phyloP scores from a whole-genome alignment of 106 monocot genomes.

The Dendrobium huoshanense region DNA sequence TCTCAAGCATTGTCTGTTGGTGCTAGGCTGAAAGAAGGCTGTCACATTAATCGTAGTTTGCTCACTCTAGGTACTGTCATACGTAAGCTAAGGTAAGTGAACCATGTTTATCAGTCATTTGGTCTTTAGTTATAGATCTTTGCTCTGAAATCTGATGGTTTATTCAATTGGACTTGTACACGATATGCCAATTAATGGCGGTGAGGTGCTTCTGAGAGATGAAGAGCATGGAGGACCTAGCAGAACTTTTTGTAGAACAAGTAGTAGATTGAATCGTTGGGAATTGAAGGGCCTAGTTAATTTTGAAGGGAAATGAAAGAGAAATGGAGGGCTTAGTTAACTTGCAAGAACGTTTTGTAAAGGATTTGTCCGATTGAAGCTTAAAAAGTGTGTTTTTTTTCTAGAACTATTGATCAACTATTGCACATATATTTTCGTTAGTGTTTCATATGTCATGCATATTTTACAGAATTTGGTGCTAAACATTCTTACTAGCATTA shows the following conservation, averaged over 20 bases:
- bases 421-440: neutral
- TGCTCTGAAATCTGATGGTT: too few species aligned
- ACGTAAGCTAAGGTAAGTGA: constrained; percentile 81
- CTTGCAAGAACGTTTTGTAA: neutral
- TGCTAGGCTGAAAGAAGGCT: constrained; percentile 87
- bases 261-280: too few species aligned
- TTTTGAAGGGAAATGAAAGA: too few species aligned
- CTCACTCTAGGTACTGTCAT: constrained; percentile 95
- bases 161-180: too few species aligned
- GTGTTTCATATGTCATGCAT: neutral
- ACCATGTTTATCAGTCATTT: neutral
- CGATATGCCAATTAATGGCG: too few species aligned
- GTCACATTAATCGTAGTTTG: constrained; percentile 94
- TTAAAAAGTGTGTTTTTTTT: neutral
- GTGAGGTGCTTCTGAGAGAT: too few species aligned
- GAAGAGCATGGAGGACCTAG: too few species aligned
- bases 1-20: constrained; percentile 88
- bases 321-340: neutral
- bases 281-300: too few species aligned
- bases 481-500: too few species aligned
- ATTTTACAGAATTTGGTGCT: neutral
- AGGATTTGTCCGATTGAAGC: neutral
- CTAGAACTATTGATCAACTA: too few species aligned
- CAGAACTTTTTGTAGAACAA: too few species aligned
- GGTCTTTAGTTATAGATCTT: neutral